phyloP scores from a whole-genome alignment of 805 yeast species.

The Lachancea nothofagi region DNA sequence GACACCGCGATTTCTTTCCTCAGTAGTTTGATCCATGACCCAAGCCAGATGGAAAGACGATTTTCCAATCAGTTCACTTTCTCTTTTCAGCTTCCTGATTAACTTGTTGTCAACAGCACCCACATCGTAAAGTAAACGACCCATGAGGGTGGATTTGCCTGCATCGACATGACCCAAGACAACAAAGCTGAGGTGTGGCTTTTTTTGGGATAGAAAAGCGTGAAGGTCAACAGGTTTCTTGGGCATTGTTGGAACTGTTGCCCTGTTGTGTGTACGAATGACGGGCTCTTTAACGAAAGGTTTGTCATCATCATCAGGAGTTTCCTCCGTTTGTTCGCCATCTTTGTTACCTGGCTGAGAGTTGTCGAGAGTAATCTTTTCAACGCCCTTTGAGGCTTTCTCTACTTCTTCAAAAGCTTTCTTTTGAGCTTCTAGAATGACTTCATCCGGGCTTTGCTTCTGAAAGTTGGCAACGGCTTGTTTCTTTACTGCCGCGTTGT shows the following conservation, averaged over 20 bases:
- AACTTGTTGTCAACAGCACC: slow-evolving; percentile 97
- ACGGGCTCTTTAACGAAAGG: slow-evolving; percentile 19
- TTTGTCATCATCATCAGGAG: slow-evolving; percentile 21
- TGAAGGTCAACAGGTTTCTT: slow-evolving; percentile 52
- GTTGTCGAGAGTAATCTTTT: slow-evolving; percentile 23
- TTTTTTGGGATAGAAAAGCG: slow-evolving; percentile 78
- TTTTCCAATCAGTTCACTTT: slow-evolving; percentile 97
- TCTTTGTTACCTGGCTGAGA: slow-evolving; percentile 18
- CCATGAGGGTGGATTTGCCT: slow-evolving; percentile 98
- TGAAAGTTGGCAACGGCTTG: slow-evolving; percentile 47
- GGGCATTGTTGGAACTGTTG: slow-evolving; percentile 29
- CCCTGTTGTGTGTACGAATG: slow-evolving; percentile 22
- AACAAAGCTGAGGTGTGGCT: slow-evolving; percentile 92
- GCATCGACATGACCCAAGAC: slow-evolving; percentile 99
- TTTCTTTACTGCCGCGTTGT: slow-evolving; percentile 35
- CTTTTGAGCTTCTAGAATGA: slow-evolving; percentile 53
- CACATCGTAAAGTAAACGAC: slow-evolving; percentile 84
- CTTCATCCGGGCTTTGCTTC: slow-evolving; percentile 81
- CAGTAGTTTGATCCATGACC: slow-evolving; percentile 98
- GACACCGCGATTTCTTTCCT: slow-evolving; percentile 97
- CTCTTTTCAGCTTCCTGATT: slow-evolving; percentile 92
- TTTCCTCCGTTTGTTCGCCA: slow-evolving; percentile 26
- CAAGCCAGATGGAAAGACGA: slow-evolving; percentile 98
- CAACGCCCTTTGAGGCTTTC: slow-evolving; percentile 20
- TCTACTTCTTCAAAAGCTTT: slow-evolving; percentile 37